These are phyloP conservation scores for Ilex asprella DNA, from an alignment of 257 asterid genomes.

Conservation along the genomic window DNA sequence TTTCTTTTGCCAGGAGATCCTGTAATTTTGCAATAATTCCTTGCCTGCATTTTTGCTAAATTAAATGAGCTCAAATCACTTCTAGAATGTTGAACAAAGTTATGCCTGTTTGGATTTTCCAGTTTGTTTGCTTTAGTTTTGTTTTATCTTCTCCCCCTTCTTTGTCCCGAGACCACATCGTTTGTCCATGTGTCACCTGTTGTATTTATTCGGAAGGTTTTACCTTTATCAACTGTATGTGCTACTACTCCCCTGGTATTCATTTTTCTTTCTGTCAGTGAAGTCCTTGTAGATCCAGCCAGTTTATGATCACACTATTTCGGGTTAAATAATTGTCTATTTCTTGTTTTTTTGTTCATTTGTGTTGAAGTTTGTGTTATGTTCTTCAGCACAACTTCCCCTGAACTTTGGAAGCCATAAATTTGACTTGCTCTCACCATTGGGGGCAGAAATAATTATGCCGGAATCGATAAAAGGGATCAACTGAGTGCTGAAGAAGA, in stretches of 20 bases:
- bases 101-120: too few relatives aligned
- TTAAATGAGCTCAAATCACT: neutral
- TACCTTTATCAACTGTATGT: too few relatives aligned
- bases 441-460: conserved; percentile 78
- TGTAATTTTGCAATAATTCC: too few relatives aligned
- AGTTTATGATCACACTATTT: neutral
- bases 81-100: too few relatives aligned
- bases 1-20: too few relatives aligned
- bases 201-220: neutral
- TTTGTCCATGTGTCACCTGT: conserved; percentile 6
- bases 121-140: conserved; percentile 26
- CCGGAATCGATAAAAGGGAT: conserved; percentile 88
- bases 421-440: conserved; percentile 76
- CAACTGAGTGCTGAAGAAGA: conserved; percentile 49
- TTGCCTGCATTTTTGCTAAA: neutral
- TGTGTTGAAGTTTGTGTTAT: neutral
- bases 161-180: conserved; percentile 54
- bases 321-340: too few relatives aligned
- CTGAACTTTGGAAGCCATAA: conserved; percentile 83
- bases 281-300: conserved; percentile 8
- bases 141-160: conserved; percentile 39
- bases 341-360: too few relatives aligned
- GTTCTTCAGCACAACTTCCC: conserved; percentile 77
- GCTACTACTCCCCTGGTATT: neutral
- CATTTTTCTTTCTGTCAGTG: neutral